Base-by-base conservation (phyloP, 106 monocot species). In the Ottelia alismoides region DNA sequence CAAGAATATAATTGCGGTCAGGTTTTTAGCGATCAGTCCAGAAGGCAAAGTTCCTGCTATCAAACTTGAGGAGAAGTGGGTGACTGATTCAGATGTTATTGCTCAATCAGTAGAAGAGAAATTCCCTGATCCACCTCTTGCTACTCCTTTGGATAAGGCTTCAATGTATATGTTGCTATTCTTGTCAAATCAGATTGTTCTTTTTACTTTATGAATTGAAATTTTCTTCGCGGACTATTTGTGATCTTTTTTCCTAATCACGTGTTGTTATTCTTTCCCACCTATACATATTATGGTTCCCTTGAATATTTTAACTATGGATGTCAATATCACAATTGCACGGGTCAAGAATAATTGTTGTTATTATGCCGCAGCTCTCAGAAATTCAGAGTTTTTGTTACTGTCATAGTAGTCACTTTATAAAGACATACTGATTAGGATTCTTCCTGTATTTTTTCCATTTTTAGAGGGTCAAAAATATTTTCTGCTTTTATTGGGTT, bases 81-180 rank as follows among this genome's bases (percentile, higher is more conserved):
- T 87, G 70, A 43, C 77, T 61, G 81, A 87, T 73, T 87, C 86
- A 54, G 86, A 87, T 52, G 65, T 81, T 2, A 87, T 87, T 2
- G 58, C 86, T 3, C 77, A 81, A 60, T 31, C 63, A 26, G 58
- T 87, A 53, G 86, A 87, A 59, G 74, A 87, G 22, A 81, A 81
- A 28, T 87, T 74, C 62, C 86, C 86, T 19, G 53, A 71, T 53
- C 86, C 77, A 25, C 54, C 86, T 27, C 55, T 81, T 27, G 50
- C 61, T 27, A 81, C 81, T 35, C 81, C 86, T 20, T 66, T 72
- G 16, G 69, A 87, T 3, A 81, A 78, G 57, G 67, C 64, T 74
- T 67, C 77, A 53, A 50, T 76, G 81, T 85, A 74, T 27, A 67
- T 29, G 24, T 32, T 52, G 40, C 16, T 43, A 43, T 7, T 7